A percentile compares a stretch with the other conserved stretches of the same genome.
phyloP scores from a whole-genome alignment of 768 basidiomycete species.

The Agrocybe pediades region DNA sequence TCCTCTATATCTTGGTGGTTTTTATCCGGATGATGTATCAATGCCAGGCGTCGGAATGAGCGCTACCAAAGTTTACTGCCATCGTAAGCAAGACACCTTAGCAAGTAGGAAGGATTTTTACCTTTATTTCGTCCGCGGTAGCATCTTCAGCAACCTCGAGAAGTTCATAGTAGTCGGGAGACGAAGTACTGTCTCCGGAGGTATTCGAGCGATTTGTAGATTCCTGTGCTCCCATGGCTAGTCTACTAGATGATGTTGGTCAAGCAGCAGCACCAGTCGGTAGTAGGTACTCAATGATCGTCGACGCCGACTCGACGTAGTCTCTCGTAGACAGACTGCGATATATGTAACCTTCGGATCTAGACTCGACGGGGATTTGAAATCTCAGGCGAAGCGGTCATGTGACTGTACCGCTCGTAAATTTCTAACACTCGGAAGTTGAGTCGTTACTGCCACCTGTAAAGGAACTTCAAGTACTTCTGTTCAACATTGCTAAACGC shows the following conservation, averaged over 20 bases:
- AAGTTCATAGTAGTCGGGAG: constrained; percentile 79
- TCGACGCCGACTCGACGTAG: too few relatives aligned
- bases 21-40: constrained; percentile 88
- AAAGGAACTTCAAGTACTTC: too few relatives aligned
- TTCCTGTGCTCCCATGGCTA: constrained; percentile 68
- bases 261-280: too few relatives aligned
- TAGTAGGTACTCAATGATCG: neutral
- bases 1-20: constrained; percentile 82
- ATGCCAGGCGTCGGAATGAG: constrained; percentile 82
- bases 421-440: too few relatives aligned
- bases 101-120: constrained; percentile 19
- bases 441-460: too few relatives aligned
- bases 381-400: neutral
- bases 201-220: constrained; percentile 44
- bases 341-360: too few relatives aligned
- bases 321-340: too few relatives aligned
- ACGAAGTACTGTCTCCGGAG: constrained; percentile 19
- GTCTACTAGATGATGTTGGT: neutral
- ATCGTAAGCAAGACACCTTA: neutral
- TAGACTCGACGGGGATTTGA: too few relatives aligned
- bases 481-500: too few relatives aligned
- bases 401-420: neutral
- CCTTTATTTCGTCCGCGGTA: constrained; percentile 88
- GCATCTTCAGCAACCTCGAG: constrained; percentile 83
- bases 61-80: constrained; percentile 42